A percentile compares a stretch with the other conserved stretches of the same genome.
phyloP scores from a whole-genome alignment of 208 protist species.

The Porcisia deanei region DNA sequence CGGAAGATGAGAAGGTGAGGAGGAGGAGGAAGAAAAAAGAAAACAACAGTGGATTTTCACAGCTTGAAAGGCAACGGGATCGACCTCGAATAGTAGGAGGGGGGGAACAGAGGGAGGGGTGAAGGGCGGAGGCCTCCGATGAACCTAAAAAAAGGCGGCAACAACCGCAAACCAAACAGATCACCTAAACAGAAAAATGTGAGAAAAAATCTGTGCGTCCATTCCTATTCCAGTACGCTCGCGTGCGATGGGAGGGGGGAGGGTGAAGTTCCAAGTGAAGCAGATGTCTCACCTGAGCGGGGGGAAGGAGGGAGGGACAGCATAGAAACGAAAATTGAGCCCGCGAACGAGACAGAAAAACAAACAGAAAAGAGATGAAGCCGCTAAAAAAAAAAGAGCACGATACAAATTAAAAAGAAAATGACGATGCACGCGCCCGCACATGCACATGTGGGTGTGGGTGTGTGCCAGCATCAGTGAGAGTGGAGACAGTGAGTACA shows the following conservation, averaged over 20 bases:
- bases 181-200: no score
- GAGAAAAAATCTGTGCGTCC: not conserved
- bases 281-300: not conserved
- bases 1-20: not conserved
- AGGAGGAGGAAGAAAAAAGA: conserved; percentile 19
- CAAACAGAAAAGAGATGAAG: not conserved
- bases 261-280: not conserved
- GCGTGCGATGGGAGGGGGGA: not conserved
- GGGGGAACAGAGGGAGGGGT: not conserved
- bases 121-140: no score
- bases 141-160: no score
- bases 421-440: no score
- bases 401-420: not conserved
- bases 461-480: no score
- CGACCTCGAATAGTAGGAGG: not conserved
- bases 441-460: no score
- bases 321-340: not conserved
- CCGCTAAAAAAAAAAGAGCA: not conserved
- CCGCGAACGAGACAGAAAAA: not conserved
- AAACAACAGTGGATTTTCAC: not conserved
- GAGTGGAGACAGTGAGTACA: no score
- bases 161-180: not conserved
- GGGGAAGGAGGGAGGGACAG: not conserved
- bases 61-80: no score
- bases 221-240: not conserved